A percentile compares a stretch with the other conserved stretches of the same genome.
phyloP scores from a whole-genome alignment of 176 grass and related monocot genomes.

The Paspalum notatum region DNA sequence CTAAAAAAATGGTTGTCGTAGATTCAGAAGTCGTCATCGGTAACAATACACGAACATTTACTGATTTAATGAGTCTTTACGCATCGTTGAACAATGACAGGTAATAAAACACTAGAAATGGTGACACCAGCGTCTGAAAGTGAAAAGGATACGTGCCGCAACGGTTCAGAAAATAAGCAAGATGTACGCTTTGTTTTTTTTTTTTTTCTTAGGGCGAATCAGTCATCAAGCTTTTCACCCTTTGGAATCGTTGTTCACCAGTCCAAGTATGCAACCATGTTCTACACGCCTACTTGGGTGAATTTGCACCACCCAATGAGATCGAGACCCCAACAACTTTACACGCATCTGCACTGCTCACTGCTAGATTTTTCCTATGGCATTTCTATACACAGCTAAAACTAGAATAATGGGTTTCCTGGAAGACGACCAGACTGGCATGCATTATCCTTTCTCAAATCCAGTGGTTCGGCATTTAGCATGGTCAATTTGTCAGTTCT shows the following conservation, averaged over 20 bases:
- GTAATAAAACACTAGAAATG: not conserved
- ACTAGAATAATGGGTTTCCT: not conserved
- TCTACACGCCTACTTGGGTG: not conserved
- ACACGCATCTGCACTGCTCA: constrained; percentile 9
- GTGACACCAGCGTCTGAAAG: not conserved
- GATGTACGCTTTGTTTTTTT: not conserved
- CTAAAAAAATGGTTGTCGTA: constrained; percentile 3
- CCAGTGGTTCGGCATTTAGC: not conserved
- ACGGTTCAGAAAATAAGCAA: not conserved
- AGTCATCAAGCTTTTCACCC: not conserved
- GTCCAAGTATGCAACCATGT: constrained; percentile 44
- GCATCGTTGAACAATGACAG: not conserved
- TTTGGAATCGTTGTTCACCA: not conserved
- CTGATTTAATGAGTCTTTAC: not conserved
- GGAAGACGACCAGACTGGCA: not conserved
- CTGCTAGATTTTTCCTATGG: not conserved
- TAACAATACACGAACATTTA: not conserved
- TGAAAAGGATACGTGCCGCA: too few relatives aligned
- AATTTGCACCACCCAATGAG: constrained; percentile 13
- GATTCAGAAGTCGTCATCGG: not conserved
- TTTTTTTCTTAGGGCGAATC: constrained; percentile 15
- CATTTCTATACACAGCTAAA: not conserved
- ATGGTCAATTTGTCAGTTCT: not conserved
- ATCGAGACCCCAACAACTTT: too few relatives aligned
- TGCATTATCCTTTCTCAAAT: not conserved